A percentile compares a stretch with the other conserved stretches of the same genome.
Conservation (phyloP, 2,329 filamentous ascomycete species). For the Delphinella strobiligena region DNA sequence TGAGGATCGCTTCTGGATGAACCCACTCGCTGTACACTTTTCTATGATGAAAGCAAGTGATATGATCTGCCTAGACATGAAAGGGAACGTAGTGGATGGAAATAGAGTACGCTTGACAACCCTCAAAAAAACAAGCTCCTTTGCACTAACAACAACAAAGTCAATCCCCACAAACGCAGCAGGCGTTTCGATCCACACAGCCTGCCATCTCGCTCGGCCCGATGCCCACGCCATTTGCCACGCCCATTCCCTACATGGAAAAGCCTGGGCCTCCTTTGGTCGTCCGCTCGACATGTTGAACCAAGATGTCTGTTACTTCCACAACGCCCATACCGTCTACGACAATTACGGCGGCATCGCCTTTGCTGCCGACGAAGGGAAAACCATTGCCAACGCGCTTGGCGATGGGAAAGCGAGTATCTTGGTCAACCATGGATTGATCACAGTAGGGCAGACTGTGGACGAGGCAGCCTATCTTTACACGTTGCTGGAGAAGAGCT, state of each 20-base stretch:
- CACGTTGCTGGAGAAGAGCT: constrained; percentile 50
- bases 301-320: constrained; percentile 34
- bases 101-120: constrained; percentile 26
- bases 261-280: constrained; percentile 36
- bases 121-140: neutral
- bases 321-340: constrained; percentile 28
- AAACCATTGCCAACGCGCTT: constrained; percentile 30
- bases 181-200: constrained; percentile 12
- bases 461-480: constrained; percentile 37
- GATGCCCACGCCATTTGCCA: constrained; percentile 26
- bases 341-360: constrained; percentile 30
- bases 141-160: too few relatives aligned
- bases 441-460: constrained; percentile 25
- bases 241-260: constrained; percentile 34
- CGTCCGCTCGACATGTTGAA: constrained; percentile 35
- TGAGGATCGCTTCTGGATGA: constrained; percentile 26
- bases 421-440: constrained; percentile 27
- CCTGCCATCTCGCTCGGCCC: constrained; percentile 10
- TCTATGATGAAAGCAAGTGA: constrained; percentile 17
- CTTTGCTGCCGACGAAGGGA: constrained; percentile 31
- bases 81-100: constrained; percentile 7
- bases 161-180: constrained; percentile 21
- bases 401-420: constrained; percentile 24
- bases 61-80: constrained; percentile 9
- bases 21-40: neutral